These are phyloP conservation scores for Kandelia obovata DNA, from an alignment of 345 rosid species.

Conservation along the genomic window DNA sequence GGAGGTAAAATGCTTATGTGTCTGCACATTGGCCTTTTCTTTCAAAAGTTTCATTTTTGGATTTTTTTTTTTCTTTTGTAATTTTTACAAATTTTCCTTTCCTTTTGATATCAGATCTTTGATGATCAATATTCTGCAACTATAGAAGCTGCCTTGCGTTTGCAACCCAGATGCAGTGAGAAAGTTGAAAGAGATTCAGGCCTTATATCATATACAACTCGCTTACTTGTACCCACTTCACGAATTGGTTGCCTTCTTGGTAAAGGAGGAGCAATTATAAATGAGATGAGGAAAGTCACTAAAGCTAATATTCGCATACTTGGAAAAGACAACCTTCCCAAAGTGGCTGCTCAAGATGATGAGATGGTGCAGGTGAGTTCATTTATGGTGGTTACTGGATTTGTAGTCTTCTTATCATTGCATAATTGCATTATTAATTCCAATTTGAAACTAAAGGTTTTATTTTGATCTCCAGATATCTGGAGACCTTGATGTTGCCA, in stretches of 20 bases:
- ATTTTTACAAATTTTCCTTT: conserved; percentile 11
- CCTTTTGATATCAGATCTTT: conserved; percentile 44
- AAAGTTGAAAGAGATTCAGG: conserved; percentile 95
- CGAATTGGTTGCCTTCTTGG: conserved; percentile 97
- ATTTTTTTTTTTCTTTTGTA: neutral
- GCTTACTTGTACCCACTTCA: conserved; percentile 85
- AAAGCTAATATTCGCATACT: conserved; percentile 91
- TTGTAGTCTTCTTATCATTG: conserved; percentile 10
- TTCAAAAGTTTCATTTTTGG: neutral
- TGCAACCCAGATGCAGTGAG: conserved; percentile 94
- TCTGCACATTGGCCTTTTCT: neutral
- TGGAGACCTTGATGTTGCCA: conserved; percentile 92
- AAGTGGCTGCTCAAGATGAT: conserved; percentile 81
- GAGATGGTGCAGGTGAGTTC: conserved; percentile 94
- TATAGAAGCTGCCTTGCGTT: conserved; percentile 80
- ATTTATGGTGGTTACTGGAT: neutral
- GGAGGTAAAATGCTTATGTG: conserved; percentile 56
- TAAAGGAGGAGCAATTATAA: conserved; percentile 82
- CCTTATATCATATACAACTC: conserved; percentile 77
- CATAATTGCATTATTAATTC: neutral
- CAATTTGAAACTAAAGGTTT: neutral
- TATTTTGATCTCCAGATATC: conserved; percentile 51
- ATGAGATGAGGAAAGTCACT: conserved; percentile 84
- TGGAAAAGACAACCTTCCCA: conserved; percentile 83
- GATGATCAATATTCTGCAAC: conserved; percentile 85